These are phyloP conservation scores for Kodamaea hsintzibuensis DNA, from an alignment of 805 yeast genomes.

Conservation along the genomic window DNA sequence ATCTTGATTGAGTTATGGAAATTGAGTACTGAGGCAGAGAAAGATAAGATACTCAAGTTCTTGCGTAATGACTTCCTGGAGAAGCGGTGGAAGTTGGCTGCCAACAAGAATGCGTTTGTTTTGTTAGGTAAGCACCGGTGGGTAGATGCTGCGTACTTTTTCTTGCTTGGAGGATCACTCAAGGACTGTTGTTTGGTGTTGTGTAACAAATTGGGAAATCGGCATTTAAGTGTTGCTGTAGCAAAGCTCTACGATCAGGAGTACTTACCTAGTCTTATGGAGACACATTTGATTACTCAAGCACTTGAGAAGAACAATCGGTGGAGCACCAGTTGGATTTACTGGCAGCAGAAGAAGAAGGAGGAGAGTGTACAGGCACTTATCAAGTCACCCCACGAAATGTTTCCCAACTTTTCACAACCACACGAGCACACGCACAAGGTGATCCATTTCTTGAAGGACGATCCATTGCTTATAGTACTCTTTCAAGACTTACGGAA, in stretches of 20 bases:
- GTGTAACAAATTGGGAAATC: constrained; percentile 63
- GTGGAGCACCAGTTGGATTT: constrained; percentile 82
- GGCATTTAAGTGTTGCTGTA: constrained; percentile 75
- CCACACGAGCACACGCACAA: neutral
- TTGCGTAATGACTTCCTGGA: constrained; percentile 73
- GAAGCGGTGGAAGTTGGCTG: constrained; percentile 83
- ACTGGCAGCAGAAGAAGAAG: constrained; percentile 55
- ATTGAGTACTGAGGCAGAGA: constrained; percentile 76
- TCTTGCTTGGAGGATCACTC: constrained; percentile 72
- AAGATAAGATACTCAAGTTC: constrained; percentile 76
- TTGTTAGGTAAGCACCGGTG: constrained; percentile 84
- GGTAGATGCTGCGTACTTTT: constrained; percentile 86
- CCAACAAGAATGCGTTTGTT: constrained; percentile 89
- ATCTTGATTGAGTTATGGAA: constrained; percentile 82
- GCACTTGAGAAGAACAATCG: constrained; percentile 67
- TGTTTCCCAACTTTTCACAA: constrained; percentile 16
- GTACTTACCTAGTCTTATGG: constrained; percentile 4
- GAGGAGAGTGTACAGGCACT: constrained; percentile 61
- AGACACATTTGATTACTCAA: constrained; percentile 43
- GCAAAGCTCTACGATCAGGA: constrained; percentile 63
- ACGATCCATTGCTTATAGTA: constrained; percentile 79
- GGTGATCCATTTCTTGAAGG: constrained; percentile 46
- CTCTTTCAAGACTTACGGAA: constrained; percentile 64
- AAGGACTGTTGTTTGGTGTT: constrained; percentile 78
- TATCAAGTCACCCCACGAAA: constrained; percentile 51